Evolutionary conservation across 2,329 filamentous ascomycete species (phyloP).

Genomic region (Neofusicoccum cordaticola): DNA sequence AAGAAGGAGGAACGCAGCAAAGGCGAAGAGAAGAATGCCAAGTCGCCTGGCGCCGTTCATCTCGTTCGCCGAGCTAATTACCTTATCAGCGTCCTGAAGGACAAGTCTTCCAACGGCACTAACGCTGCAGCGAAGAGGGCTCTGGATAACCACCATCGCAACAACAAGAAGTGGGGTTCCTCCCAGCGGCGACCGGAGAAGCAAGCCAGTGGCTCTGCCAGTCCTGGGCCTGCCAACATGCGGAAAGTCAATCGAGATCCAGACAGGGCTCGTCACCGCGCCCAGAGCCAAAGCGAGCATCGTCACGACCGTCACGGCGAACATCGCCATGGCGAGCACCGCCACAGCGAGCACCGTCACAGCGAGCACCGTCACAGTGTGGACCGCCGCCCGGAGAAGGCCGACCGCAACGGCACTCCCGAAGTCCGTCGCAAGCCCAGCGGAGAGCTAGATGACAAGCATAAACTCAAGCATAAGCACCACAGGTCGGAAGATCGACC

Average conservation of each 20-base stretch:
- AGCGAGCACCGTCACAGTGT: constrained; percentile 37
- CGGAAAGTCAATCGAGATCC: constrained; percentile 38
- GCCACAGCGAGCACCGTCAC: constrained; percentile 39
- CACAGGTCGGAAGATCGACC: constrained; percentile 53
- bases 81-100: constrained; percentile 87
- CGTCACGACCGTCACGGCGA: constrained; percentile 28
- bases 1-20: constrained; percentile 91
- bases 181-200: constrained; percentile 55
- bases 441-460: constrained; percentile 52
- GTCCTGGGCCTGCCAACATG: constrained; percentile 58
- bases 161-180: constrained; percentile 73
- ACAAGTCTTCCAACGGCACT: constrained; percentile 64
- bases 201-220: constrained; percentile 63
- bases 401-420: constrained; percentile 40
- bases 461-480: constrained; percentile 43
- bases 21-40: constrained; percentile 66
- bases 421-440: constrained; percentile 44
- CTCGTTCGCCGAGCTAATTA: constrained; percentile 94
- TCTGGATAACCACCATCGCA: constrained; percentile 90
- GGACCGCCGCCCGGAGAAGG: constrained; percentile 37
- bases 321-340: constrained; percentile 38
- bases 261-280: constrained; percentile 35
- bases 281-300: constrained; percentile 17
- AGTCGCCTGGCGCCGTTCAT: constrained; percentile 95
- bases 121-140: constrained; percentile 73